Conservation (phyloP, 148 eudicot species). For the Talinum fruticosum region DNA sequence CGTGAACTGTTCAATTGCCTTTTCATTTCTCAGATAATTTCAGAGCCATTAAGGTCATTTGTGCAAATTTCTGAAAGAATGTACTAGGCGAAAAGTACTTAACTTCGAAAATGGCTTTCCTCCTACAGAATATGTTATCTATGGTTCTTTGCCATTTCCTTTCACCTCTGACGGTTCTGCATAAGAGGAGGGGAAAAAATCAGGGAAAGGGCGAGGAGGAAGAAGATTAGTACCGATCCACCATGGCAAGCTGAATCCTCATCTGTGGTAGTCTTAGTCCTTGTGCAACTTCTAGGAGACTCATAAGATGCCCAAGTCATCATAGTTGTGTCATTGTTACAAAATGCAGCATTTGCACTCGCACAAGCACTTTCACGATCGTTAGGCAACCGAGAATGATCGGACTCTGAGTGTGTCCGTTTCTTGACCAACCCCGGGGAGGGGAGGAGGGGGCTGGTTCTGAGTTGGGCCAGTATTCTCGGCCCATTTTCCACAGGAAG, state of each 20-base stretch:
- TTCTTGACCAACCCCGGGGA: constrained; percentile 32
- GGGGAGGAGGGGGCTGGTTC: constrained; percentile 14
- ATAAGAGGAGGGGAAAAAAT: neutral
- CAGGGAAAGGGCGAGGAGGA: neutral
- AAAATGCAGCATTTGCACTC: constrained; percentile 50
- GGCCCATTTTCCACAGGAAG: constrained; percentile 41
- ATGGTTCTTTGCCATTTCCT: neutral
- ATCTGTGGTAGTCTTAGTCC: constrained; percentile 48
- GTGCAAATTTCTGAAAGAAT: neutral
- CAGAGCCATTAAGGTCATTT: neutral
- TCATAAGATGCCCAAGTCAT: constrained; percentile 63
- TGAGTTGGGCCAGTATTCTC: constrained; percentile 25
- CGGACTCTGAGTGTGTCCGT: constrained; percentile 26
- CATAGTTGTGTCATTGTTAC: constrained; percentile 42
- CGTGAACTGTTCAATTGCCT: neutral
- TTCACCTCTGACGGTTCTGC: neutral
- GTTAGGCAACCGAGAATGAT: neutral
- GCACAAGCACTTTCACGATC: constrained; percentile 50
- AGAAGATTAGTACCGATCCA: constrained; percentile 48
- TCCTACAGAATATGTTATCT: neutral
- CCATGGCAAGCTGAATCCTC: constrained; percentile 65
- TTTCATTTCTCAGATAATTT: constrained; percentile 2
- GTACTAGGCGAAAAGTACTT: neutral
- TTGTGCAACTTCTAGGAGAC: constrained; percentile 42
- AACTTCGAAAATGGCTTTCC: neutral